Evolutionary conservation across 176 grass and related monocot species (phyloP).

Genomic region (Carex kokanica): DNA sequence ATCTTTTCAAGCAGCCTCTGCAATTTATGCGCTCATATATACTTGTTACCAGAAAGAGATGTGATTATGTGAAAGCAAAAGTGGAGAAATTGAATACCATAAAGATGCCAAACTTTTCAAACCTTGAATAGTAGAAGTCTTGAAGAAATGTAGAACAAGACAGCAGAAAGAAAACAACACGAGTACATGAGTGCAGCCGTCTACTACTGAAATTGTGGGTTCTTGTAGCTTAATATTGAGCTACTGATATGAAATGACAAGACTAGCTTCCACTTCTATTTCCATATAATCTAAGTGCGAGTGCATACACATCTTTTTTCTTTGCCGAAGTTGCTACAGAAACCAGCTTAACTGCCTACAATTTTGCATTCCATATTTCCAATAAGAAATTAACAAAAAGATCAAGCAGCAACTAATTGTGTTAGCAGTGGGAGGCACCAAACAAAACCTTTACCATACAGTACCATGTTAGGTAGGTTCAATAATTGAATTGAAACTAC

Average conservation of each 20-base stretch:
- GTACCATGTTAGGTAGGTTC: neutral
- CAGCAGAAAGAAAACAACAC: neutral
- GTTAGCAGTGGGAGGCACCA: neutral
- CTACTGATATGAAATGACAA: constrained; percentile 16
- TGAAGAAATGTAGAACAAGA: constrained; percentile 10
- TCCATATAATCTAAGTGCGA: constrained; percentile 79
- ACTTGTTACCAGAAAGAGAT: neutral
- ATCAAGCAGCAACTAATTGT: neutral
- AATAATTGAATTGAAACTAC: constrained; percentile 15
- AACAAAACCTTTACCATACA: constrained; percentile 8
- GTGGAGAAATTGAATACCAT: neutral
- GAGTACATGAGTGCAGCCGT: neutral
- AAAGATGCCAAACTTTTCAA: neutral
- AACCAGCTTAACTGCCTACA: constrained; percentile 79
- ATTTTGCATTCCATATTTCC: constrained; percentile 14
- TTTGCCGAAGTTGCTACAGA: constrained; percentile 68
- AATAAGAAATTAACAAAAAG: neutral
- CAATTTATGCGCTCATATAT: neutral
- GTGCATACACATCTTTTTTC: constrained; percentile 95
- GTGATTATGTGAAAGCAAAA: neutral
- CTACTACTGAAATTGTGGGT: neutral
- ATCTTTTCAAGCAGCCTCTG: neutral
- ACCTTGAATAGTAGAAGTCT: neutral
- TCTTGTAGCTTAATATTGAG: constrained; percentile 1
- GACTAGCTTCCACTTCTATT: constrained; percentile 55